Evolutionary conservation across 441 rosid genomes (phyloP), one percentile per base, ranked within the genome.

Genomic region (Breynia disticha): DNA sequence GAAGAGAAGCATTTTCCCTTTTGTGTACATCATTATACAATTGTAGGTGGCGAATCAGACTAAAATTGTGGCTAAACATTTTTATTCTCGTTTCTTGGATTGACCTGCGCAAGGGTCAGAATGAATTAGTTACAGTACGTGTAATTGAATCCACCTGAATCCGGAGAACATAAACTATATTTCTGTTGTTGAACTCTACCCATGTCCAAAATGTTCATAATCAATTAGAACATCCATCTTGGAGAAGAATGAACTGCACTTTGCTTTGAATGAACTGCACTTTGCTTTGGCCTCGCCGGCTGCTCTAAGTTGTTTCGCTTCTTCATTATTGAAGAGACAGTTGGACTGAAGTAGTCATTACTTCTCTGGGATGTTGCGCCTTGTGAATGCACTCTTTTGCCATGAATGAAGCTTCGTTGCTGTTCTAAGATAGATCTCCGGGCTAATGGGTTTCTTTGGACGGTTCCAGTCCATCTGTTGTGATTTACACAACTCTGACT

Each of bases 331-430:
- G 96, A 91, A 39, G 98, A 82, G 41, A 88, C 90, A 0, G 97
- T 91, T 15, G 95, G 98, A 69, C 84, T 82, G 67, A 56, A 88
- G 78, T 76, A 88, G 81, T 88, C 97, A 48, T 84, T 84, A 60
- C 97, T 91, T 77, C 95, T 76, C 38, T 87, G 94, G n/a, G 90
- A 86, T 37, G 80, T 82, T 11, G 78, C 86, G n/a, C 87, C 96
- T 62, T 75, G 96, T 5, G 94, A 83, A 53, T 78, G 69, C 67
- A 80, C 67, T 57, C 82, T 83, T 60, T 77, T 83, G 55, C 89
- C 96, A 28, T 80, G 94, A 62, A 83, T 69, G 38, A 75, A 73
- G 72, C 81, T 91, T 69, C 95, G 75, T 61, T 83, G 87, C 71
- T 79, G 73, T 61, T 86, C 96, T 20, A 78, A 67, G 75, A 77